Conservation (phyloP, 768 basidiomycete genomes). For the Mycena pura region DNA sequence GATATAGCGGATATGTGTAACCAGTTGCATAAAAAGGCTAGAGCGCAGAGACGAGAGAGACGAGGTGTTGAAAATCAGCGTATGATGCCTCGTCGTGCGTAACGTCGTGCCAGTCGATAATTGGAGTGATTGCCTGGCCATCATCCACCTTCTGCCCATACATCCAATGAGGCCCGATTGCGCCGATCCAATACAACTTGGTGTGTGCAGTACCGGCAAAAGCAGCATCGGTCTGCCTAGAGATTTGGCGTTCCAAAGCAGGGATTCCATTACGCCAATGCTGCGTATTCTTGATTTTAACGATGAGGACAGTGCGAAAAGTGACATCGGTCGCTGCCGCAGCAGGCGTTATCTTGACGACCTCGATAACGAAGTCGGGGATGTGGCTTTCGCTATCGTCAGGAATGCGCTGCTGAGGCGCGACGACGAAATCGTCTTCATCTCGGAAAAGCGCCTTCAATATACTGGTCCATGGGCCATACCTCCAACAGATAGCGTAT, state of each 20-base stretch:
- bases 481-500: background rate
- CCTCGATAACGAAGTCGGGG: constrained; percentile 25
- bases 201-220: constrained; percentile 24
- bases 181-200: constrained; percentile 29
- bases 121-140: constrained; percentile 18
- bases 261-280: constrained; percentile 26
- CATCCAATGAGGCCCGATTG: constrained; percentile 31
- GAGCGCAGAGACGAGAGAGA: constrained; percentile 7
- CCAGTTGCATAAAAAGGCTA: background rate
- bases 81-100: constrained; percentile 22
- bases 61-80: constrained; percentile 7
- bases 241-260: constrained; percentile 15
- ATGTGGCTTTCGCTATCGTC: constrained; percentile 11
- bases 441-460: background rate
- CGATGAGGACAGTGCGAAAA: constrained; percentile 27
- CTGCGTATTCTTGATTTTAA: constrained; percentile 26
- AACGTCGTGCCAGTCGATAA: constrained; percentile 30
- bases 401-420: constrained; percentile 6
- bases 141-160: constrained; percentile 28
- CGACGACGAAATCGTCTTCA: background rate
- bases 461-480: background rate
- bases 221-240: constrained; percentile 22
- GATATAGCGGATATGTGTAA: no score
- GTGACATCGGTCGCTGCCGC: constrained; percentile 17
- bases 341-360: constrained; percentile 20